These are phyloP conservation scores for Epithele typhae DNA, from an alignment of 768 basidiomycete genomes.

Conservation along the genomic window DNA sequence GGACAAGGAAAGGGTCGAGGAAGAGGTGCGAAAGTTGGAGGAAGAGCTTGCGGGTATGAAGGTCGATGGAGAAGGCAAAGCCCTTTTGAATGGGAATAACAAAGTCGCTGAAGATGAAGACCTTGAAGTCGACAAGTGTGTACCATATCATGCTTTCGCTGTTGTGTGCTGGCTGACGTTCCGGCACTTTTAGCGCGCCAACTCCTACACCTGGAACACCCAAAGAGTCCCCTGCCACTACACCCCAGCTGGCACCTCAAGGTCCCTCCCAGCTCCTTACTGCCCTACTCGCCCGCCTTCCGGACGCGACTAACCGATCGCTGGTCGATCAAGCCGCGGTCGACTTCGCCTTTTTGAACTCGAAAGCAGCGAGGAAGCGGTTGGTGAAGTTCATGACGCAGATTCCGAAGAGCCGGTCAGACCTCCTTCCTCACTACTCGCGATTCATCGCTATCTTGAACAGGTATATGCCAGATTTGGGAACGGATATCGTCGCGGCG, in stretches of 20 bases:
- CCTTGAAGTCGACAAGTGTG: slow-evolving; percentile 46
- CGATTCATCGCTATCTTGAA: slow-evolving; percentile 84
- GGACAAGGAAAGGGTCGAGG: slow-evolving; percentile 56
- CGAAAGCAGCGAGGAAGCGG: slow-evolving; percentile 91
- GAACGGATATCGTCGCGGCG: slow-evolving; percentile 71
- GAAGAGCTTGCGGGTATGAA: slow-evolving; percentile 69
- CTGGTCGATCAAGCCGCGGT: slow-evolving; percentile 91
- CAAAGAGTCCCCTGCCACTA: slow-evolving; percentile 47
- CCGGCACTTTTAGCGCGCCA: slow-evolving; percentile 28
- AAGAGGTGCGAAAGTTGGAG: slow-evolving; percentile 71
- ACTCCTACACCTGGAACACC: slow-evolving; percentile 72
- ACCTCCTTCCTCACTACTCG: slow-evolving; percentile 91
- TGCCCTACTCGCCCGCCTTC: slow-evolving; percentile 82
- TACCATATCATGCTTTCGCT: background rate
- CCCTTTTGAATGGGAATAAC: slow-evolving; percentile 18
- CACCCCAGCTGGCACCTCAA: slow-evolving; percentile 73
- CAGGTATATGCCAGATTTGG: slow-evolving; percentile 92
- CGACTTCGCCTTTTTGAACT: slow-evolving; percentile 95
- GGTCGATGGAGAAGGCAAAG: slow-evolving; percentile 28
- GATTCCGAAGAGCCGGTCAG: slow-evolving; percentile 83
- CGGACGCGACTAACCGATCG: slow-evolving; percentile 89
- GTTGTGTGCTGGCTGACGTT: background rate
- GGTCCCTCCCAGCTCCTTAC: slow-evolving; percentile 93
- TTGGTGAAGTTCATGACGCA: slow-evolving; percentile 68
- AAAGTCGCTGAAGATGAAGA: slow-evolving; percentile 29